Evolutionary conservation across 2,329 filamentous ascomycete species (phyloP).

Genomic region (Colletotrichum magnum): DNA sequence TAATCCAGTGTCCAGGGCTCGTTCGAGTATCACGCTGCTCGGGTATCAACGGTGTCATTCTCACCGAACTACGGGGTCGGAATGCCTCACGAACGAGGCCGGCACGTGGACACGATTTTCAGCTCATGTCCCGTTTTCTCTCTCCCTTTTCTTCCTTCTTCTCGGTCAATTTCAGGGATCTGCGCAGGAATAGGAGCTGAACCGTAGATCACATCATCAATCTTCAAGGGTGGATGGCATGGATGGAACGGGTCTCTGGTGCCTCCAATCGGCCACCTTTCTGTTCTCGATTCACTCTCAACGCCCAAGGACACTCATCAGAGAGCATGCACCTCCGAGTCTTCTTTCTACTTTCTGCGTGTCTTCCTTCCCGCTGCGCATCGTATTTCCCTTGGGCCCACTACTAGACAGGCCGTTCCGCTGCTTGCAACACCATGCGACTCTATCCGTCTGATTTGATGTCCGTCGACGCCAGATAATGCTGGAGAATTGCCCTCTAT

Average conservation of each 20-base stretch:
- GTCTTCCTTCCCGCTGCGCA: background rate
- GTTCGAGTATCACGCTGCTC: constrained; percentile 2
- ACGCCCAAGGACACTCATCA: constrained; percentile 16
- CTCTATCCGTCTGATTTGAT: constrained; percentile 13
- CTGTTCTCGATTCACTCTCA: constrained; percentile 16
- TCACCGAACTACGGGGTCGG: constrained; percentile 2
- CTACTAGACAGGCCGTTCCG: background rate
- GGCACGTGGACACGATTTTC: constrained; percentile 18
- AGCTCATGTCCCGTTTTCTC: constrained; percentile 1
- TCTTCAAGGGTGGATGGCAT: constrained; percentile 2
- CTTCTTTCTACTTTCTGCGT: constrained; percentile 13
- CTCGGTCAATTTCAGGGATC: background rate
- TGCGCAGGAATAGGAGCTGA: background rate
- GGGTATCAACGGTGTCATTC: constrained; percentile 14
- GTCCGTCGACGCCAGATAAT: background rate
- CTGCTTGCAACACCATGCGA: background rate
- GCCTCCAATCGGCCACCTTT: constrained; percentile 22
- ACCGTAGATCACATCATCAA: constrained; percentile 6
- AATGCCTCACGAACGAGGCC: constrained; percentile 13
- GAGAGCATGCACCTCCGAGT: constrained; percentile 10
- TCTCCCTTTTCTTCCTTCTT: constrained; percentile 2
- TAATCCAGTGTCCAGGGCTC: background rate
- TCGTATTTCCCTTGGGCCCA: background rate
- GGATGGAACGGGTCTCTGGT: constrained; percentile 6
- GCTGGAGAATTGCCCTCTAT: too few species aligned